Percentiles rank a stretch among this genome's conserved stretches.
Conservation (phyloP, 129 eudicot species). For the Glebionis coronaria region DNA sequence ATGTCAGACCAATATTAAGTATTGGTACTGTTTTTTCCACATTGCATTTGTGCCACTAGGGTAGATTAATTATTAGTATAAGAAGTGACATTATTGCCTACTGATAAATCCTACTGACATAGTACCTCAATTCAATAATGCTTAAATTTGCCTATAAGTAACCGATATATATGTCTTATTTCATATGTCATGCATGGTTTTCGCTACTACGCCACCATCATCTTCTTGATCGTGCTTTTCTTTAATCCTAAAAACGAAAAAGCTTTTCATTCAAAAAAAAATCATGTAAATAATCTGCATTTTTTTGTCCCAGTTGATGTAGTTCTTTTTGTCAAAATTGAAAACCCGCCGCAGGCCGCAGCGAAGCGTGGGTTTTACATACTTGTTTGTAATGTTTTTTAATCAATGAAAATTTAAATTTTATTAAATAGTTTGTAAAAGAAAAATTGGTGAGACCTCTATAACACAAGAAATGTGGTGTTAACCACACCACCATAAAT, state of each 20-base stretch:
- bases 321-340: too few species aligned
- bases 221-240: slow-evolving; percentile 84
- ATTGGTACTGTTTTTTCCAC: slow-evolving; percentile 82
- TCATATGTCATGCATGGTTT: slow-evolving; percentile 63
- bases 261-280: slow-evolving; percentile 96
- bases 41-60: slow-evolving; percentile 82
- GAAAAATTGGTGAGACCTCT: too few species aligned
- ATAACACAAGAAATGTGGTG: too few species aligned
- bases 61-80: slow-evolving; percentile 90
- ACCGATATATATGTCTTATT: too few species aligned
- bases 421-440: too few species aligned
- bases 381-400: too few species aligned
- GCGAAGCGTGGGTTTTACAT: too few species aligned
- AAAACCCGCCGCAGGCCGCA: too few species aligned
- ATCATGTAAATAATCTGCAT: too few species aligned
- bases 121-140: background rate
- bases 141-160: background rate
- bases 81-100: slow-evolving; percentile 97
- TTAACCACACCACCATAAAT: too few species aligned
- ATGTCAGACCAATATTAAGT: slow-evolving; percentile 79
- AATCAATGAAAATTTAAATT: too few species aligned
- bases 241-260: slow-evolving; percentile 79
- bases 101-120: slow-evolving; percentile 46
- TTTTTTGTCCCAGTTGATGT: too few species aligned
- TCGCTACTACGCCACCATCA: slow-evolving; percentile 92